A percentile compares a stretch with the other conserved stretches of the same genome.
Conservation (phyloP, 2,329 filamentous ascomycete genomes). For the Trichoderma harzianum region DNA sequence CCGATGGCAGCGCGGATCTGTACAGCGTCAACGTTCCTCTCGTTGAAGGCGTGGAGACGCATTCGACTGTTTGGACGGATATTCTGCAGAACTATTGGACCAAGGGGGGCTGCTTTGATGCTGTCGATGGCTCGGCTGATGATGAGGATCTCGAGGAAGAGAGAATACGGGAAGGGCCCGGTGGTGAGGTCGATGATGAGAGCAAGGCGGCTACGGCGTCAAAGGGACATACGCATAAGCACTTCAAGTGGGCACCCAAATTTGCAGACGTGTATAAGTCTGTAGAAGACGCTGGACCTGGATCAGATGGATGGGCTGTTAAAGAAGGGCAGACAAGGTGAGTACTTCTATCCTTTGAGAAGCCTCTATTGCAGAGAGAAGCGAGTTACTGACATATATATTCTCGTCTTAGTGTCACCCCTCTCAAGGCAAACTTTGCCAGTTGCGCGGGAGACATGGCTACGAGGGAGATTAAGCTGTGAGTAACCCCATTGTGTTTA, state of each 20-base stretch:
- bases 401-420: conserved; percentile 65
- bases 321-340: conserved; percentile 84
- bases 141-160: conserved; percentile 65
- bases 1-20: conserved; percentile 67
- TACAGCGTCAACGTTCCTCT: conserved; percentile 91
- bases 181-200: conserved; percentile 42
- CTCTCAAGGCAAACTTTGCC: conserved; percentile 89
- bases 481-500: conserved; percentile 49
- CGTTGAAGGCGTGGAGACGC: conserved; percentile 66
- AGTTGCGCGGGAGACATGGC: conserved; percentile 62
- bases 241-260: conserved; percentile 91
- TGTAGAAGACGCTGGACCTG: conserved; percentile 73
- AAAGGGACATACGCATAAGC: conserved; percentile 66
- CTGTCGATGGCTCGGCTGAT: conserved; percentile 63
- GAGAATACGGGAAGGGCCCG: conserved; percentile 65
- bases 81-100: conserved; percentile 92
- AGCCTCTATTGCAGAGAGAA: background rate
- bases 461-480: conserved; percentile 75
- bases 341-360: conserved; percentile 24
- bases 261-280: conserved; percentile 85
- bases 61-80: conserved; percentile 75
- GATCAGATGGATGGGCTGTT: conserved; percentile 91
- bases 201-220: conserved; percentile 25
- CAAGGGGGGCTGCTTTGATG: conserved; percentile 80
- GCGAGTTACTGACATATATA: conserved; percentile 6